Conservation (phyloP, 169 alveolate species). For the Plasmodium fragile region DNA sequence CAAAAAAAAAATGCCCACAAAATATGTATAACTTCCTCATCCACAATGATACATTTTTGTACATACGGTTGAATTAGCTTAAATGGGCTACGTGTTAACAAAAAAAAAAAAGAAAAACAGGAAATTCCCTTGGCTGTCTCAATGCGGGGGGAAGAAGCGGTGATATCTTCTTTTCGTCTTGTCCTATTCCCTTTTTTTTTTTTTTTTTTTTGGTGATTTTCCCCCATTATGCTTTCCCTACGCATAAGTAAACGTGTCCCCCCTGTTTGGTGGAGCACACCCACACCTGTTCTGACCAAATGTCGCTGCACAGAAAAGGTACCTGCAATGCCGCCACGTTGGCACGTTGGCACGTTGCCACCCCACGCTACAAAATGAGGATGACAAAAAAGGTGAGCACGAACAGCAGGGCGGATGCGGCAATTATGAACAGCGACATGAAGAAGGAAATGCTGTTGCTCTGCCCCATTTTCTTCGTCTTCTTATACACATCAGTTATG, state of each 20-base stretch:
- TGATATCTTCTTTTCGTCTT: background rate
- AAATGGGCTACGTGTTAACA: background rate
- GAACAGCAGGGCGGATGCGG: slow-evolving; percentile 27
- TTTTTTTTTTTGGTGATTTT: background rate
- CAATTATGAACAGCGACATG: slow-evolving; percentile 45
- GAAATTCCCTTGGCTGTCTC: background rate
- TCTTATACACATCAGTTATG: slow-evolving; percentile 34
- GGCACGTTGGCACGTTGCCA: background rate
- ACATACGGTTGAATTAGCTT: no score
- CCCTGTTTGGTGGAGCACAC: background rate
- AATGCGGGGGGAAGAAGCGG: background rate
- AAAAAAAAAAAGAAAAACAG: background rate
- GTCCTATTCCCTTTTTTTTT: background rate
- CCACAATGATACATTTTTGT: background rate
- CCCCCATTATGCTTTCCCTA: background rate
- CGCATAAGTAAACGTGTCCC: background rate
- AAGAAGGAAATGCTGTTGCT: slow-evolving; percentile 53
- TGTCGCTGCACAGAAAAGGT: background rate
- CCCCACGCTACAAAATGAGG: background rate
- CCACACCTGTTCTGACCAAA: background rate
- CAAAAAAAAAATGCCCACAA: no score
- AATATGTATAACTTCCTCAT: background rate
- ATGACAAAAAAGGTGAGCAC: slow-evolving; percentile 67
- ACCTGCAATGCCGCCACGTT: background rate
- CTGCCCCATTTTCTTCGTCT: slow-evolving; percentile 25